These are phyloP conservation scores for Zoysia pacifica DNA, from an alignment of 176 grass and related monocot genomes.

Conservation along the genomic window DNA sequence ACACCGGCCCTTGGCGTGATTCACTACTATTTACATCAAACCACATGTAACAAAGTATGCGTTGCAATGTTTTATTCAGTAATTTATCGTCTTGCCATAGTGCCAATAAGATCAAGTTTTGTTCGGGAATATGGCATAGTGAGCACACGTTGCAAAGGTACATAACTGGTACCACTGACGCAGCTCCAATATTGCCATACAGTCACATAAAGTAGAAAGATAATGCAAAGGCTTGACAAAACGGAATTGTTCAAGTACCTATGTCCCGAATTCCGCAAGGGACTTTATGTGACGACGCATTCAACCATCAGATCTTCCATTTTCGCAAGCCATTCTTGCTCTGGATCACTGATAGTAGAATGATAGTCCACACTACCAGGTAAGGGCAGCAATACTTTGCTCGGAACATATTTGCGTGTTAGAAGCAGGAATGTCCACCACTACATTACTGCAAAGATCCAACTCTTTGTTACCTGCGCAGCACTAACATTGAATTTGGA, in stretches of 20 bases:
- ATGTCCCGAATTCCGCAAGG: neutral
- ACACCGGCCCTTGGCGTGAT: no score
- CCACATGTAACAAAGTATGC: no score
- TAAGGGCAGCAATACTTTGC: slow-evolving; percentile 7
- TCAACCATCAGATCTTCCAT: neutral
- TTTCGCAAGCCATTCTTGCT: no score
- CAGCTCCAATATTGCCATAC: no score
- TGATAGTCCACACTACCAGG: neutral
- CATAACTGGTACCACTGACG: no score
- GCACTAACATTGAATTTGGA: slow-evolving; percentile 1
- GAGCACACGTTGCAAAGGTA: neutral
- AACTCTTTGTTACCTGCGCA: slow-evolving; percentile 25
- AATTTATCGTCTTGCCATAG: no score
- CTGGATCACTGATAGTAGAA: no score
- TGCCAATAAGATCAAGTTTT: no score
- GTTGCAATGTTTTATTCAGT: no score
- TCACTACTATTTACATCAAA: no score
- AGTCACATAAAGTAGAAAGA: neutral
- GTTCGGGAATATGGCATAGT: neutral
- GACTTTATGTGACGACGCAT: neutral
- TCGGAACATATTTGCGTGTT: neutral
- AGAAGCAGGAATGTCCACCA: neutral
- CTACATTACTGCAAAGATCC: slow-evolving; percentile 10
- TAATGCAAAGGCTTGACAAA: neutral
- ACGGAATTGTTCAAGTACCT: neutral